Conservation (phyloP, 805 yeast genomes). For the Schizosaccharomyces osmophilus region DNA sequence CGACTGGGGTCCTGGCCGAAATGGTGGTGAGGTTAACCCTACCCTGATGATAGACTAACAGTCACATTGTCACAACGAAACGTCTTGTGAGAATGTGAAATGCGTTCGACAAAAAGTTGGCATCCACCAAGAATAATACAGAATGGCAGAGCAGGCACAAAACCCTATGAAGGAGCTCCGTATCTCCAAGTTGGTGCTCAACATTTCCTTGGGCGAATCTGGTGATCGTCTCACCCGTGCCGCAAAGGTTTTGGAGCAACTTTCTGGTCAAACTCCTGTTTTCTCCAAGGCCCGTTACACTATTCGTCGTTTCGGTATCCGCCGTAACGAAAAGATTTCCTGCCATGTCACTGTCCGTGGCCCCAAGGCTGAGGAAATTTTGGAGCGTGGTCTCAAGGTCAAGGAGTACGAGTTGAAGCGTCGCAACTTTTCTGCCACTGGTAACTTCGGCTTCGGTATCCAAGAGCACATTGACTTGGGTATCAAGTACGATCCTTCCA, state of each 20-base stretch:
- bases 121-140: slow-evolving; percentile 1
- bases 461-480: slow-evolving; percentile 98
- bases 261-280: slow-evolving; percentile 99
- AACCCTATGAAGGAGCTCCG: slow-evolving; percentile 97
- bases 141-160: slow-evolving; percentile 12
- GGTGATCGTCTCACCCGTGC: slow-evolving; percentile 99
- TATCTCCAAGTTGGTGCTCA: slow-evolving; percentile 97
- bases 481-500: slow-evolving; percentile 98
- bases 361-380: slow-evolving; percentile 97
- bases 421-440: slow-evolving; percentile 93
- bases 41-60: neutral
- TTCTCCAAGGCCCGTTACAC: slow-evolving; percentile 99
- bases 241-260: slow-evolving; percentile 97
- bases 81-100: slow-evolving; percentile 7
- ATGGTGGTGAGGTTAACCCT: neutral
- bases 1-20: neutral
- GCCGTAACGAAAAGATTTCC: slow-evolving; percentile 99
- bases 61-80: neutral
- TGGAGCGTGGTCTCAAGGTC: slow-evolving; percentile 98
- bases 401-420: slow-evolving; percentile 92
- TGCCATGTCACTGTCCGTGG: slow-evolving; percentile 99
- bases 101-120: neutral
- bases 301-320: slow-evolving; percentile 98
- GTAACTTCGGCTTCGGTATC: slow-evolving; percentile 99
- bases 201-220: slow-evolving; percentile 99